These are phyloP conservation scores for Karstenula rhodostoma DNA, from an alignment of 2,329 filamentous ascomycete genomes.

Conservation along the genomic window DNA sequence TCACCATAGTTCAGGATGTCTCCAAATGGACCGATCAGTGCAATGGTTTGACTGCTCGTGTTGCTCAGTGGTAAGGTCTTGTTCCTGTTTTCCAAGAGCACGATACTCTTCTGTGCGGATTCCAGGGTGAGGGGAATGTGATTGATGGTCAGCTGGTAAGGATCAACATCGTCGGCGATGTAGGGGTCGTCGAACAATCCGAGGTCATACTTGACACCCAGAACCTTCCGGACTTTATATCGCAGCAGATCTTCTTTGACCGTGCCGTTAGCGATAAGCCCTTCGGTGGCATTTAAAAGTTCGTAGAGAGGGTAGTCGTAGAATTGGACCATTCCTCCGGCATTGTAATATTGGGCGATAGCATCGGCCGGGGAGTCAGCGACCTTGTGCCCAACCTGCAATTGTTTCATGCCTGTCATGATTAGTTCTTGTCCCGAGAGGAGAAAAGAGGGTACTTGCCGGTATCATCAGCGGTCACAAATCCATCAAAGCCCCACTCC, in stretches of 20 bases:
- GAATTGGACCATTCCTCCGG: slow-evolving; percentile 57
- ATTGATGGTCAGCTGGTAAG: slow-evolving; percentile 45
- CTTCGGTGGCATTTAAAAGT: slow-evolving; percentile 49
- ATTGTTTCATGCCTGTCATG: slow-evolving; percentile 26
- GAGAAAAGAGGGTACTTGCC: slow-evolving; percentile 30
- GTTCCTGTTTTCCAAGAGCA: slow-evolving; percentile 55
- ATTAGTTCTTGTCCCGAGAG: neutral
- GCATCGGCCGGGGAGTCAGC: slow-evolving; percentile 51
- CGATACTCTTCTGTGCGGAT: slow-evolving; percentile 54
- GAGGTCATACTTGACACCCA: slow-evolving; percentile 56
- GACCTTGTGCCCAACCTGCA: slow-evolving; percentile 49
- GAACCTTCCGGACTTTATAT: slow-evolving; percentile 48
- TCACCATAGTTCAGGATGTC: slow-evolving; percentile 56
- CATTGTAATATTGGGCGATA: slow-evolving; percentile 56
- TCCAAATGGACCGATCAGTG: slow-evolving; percentile 53
- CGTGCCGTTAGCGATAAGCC: slow-evolving; percentile 48
- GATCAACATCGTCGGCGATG: slow-evolving; percentile 46
- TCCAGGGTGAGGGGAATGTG: slow-evolving; percentile 52
- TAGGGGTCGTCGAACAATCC: slow-evolving; percentile 53
- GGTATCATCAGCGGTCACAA: slow-evolving; percentile 55
- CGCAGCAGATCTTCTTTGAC: slow-evolving; percentile 48
- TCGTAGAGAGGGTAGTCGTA: slow-evolving; percentile 55
- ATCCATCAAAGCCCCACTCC: slow-evolving; percentile 54
- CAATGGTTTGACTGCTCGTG: slow-evolving; percentile 46
- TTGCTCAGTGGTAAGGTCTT: slow-evolving; percentile 48